Base-by-base conservation (phyloP, 306 rosid genomes). In the Corylus avellana region DNA sequence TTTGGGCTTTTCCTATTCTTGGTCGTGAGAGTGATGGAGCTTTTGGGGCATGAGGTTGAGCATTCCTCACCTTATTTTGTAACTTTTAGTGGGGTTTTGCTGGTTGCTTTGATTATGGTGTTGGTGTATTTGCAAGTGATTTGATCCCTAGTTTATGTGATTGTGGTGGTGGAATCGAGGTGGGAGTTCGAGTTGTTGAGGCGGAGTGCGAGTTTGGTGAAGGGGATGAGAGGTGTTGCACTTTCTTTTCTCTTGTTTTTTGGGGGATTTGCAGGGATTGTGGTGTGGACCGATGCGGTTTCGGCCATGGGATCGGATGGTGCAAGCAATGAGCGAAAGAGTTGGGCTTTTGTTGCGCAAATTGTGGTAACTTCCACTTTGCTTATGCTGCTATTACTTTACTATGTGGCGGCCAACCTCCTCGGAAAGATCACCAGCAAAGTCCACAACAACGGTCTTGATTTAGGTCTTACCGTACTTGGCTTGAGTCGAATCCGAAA, bases 351-450 rank as follows among this genome's bases (percentile, higher is more conserved):
- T 67, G 91, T 84, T 10, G 39, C 79, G 44, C 91, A 79, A 71
- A 90, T 90, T 54, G 97, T 91, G 77, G 61, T 57, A 29, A 72
- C 87, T 35, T 88, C 98, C 0, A 79, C 86, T 2, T 50, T 77
- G 11, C 85, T 90, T 1, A 84, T 79, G 86, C 9, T 86, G 12
- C 69, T 88, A 1, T 35, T 85, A 81, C 89, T 91, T 37, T 91
- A 90, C 75, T 32, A 73, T 72, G 75, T 84, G 1, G 97, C 93
- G 0, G 89, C 92, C 9, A 83, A 75, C 67, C 25, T 22, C 25
- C 25, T 22, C 25, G 25, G 25, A 22, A 22, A 22, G 25, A 22
- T 22, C 25, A 22, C 25, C 0, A 22, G 25, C 25, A 22, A 22
- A 22, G 25, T 22, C 25, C 25, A 22, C 25, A 22, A 22, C 0